Evolutionary conservation across 2,329 filamentous ascomycete species (phyloP).

Genomic region (Nigrograna mackinnonii): DNA sequence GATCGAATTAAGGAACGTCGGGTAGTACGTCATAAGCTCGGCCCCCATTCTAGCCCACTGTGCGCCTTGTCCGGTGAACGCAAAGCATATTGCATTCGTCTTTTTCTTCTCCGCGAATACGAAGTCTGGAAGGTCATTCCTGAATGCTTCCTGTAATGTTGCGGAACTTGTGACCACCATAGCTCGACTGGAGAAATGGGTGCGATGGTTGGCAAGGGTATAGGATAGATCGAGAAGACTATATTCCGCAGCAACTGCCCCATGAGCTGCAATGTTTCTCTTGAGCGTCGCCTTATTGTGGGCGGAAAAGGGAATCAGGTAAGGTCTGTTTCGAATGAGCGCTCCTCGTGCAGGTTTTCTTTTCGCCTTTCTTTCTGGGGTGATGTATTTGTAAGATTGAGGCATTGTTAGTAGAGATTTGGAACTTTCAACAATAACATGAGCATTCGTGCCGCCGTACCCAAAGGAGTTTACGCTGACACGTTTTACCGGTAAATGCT

Average conservation of each 20-base stretch:
- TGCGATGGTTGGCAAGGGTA: background rate
- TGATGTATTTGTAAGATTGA: too few relatives aligned
- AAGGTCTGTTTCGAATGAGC: too few relatives aligned
- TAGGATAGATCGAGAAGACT: background rate
- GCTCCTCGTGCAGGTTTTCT: too few relatives aligned
- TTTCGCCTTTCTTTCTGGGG: too few relatives aligned
- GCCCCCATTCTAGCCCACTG: conserved; percentile 22
- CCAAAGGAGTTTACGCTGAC: conserved; percentile 13
- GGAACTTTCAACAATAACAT: conserved; percentile 5
- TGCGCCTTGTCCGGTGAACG: conserved; percentile 28
- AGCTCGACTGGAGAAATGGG: background rate
- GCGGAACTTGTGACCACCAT: conserved; percentile 37
- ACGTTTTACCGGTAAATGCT: conserved; percentile 1
- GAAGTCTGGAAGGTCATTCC: background rate
- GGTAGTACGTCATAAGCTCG: conserved; percentile 1
- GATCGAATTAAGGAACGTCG: conserved; percentile 9
- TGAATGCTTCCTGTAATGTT: conserved; percentile 29
- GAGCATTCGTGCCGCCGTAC: conserved; percentile 16
- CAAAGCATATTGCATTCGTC: conserved; percentile 8
- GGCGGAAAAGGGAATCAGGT: conserved; percentile 16
- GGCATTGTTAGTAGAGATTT: background rate
- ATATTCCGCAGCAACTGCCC: background rate
- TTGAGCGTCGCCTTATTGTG: conserved; percentile 12
- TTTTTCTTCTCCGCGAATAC: background rate
- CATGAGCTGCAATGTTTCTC: conserved; percentile 5